Base-by-base conservation (phyloP, 352 stramenopile species). In the Phytopythium litorale region DNA sequence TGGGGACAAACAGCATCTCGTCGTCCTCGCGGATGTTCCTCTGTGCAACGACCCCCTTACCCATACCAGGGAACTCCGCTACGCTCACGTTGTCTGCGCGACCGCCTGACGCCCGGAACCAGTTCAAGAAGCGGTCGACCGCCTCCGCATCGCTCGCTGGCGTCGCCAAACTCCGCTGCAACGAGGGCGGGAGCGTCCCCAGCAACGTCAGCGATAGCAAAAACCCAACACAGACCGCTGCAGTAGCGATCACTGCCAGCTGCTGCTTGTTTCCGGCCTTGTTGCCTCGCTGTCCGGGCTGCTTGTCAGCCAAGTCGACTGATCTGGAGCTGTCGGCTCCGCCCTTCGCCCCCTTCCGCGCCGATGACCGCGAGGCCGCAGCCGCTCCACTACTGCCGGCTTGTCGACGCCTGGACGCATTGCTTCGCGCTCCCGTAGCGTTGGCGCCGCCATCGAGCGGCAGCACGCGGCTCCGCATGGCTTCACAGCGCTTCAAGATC, bases 1-100 rank as follows among this genome's bases (percentile, higher is more conserved):
- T 77, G 0, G 76, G 76, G 0, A 85, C 72, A 21, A 82, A 81
- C 11, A 85, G 58, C 32, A 85, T 33, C 30, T 69, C 50, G 9
- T 79, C 71, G 19, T 71, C 65, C 42, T 77, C 62, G 6, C 61
- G 49, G 48, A 85, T 65, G 6, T 62, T 21, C 0, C 72, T 28
- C 16, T 65, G 45, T 8, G 73, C 71, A 12, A 78, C 16, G 21
- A 82, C 35, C 70, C 73, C 75, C 64, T 64, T 72, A 13, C 68
- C 75, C 75, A 84, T 84, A 35, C 19, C 30, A 25, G 65, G 51
- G 21, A 84, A 82, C 8, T 40, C 54, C 3, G 68, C 23, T 40
- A 84, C 65, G 38, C 55, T 53, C 23, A 81, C 58, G 35, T 61
- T 70, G 42, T 60, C 68, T 15, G 66, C 40, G n/a, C 53, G 59